Evolutionary conservation across 1,284 basidiomycete species (phyloP), one percentile per base, ranked within the genome.

Genomic region (Psilocybe mexicana): DNA sequence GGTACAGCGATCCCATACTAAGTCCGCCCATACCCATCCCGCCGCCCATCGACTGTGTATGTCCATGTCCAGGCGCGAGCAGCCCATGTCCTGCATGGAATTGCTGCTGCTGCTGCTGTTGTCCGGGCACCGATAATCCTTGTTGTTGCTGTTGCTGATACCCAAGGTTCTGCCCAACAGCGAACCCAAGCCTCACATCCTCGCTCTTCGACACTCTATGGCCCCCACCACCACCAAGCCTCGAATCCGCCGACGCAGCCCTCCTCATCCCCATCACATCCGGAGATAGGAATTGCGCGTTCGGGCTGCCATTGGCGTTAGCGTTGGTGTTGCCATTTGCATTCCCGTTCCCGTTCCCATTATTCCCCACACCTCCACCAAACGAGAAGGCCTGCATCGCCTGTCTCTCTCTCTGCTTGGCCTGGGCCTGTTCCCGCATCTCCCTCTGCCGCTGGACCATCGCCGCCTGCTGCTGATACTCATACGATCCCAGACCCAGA

Each of bases 321-420:
- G 7, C 38, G 4, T 72, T 68, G 56, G 54, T 64, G 14, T 43
- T 59, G 18, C 30, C 30, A 33, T 50, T 47, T 6, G 33, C 51
- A 40, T 40, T 40, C 35, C 7, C 35, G n/a, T 54, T 52, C 18
- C 7, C 35, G n/a, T 12, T 40, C 12, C n/a, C n/a, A 40, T 6
- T 8, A 40, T 6, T 12, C 38, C 7, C 6, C 38, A 3, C 10
- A 4, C 12, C 12, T 11, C 38, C 38, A 3, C 38, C 38, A 40
- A 40, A 40, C 38, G 38, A 40, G n/a, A 40, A 40, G 4, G 38
- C 38, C 38, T 40, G 38, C 38, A 40, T 40, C 25, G 54, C 52
- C 48, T 49, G 52, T 38, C 48, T 54, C 40, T 64, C 46, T 14
- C 49, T 36, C 69, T 71, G 63, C 28, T 59, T 54, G n/a, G 49